These are phyloP conservation scores for Ramicandelaber brevisporus DNA, from an alignment of 192 early-diverging fungal species.

Conservation along the genomic window DNA sequence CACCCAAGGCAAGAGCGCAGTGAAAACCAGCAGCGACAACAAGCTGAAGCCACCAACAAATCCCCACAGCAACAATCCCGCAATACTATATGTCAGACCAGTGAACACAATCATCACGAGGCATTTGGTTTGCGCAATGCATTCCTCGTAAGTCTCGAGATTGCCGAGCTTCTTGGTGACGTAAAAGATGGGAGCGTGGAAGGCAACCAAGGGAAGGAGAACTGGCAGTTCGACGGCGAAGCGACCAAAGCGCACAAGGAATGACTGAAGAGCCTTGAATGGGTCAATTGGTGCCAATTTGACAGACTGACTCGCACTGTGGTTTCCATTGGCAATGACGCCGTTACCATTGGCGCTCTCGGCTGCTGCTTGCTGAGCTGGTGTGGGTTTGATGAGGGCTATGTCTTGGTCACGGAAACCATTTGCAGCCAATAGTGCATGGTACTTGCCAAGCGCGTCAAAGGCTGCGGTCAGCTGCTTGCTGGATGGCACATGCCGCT, in stretches of 20 bases:
- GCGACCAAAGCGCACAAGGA: not conserved
- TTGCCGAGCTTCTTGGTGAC: not conserved
- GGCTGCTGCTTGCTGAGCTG: not conserved
- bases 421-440: too few relatives aligned
- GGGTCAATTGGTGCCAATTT: too few relatives aligned
- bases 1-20: too few relatives aligned
- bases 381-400: conserved; percentile 4
- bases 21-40: too few relatives aligned
- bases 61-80: too few relatives aligned
- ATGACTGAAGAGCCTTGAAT: too few relatives aligned
- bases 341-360: not conserved
- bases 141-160: not conserved
- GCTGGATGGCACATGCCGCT: too few relatives aligned
- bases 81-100: too few relatives aligned
- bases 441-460: too few relatives aligned
- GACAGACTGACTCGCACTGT: not conserved
- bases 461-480: too few relatives aligned
- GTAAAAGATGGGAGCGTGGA: conserved; percentile 1
- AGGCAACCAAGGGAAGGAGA: not conserved
- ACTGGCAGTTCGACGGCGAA: conserved; percentile 1
- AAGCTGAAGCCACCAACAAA: too few relatives aligned
- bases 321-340: not conserved
- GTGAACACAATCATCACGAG: too few relatives aligned
- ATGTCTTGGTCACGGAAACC: conserved; percentile 12
- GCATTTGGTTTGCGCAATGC: conserved; percentile 1